Percentiles rank a stretch among this genome's conserved stretches.
Conservation (phyloP, 2,329 filamentous ascomycete genomes). For the Didymella pomorum region DNA sequence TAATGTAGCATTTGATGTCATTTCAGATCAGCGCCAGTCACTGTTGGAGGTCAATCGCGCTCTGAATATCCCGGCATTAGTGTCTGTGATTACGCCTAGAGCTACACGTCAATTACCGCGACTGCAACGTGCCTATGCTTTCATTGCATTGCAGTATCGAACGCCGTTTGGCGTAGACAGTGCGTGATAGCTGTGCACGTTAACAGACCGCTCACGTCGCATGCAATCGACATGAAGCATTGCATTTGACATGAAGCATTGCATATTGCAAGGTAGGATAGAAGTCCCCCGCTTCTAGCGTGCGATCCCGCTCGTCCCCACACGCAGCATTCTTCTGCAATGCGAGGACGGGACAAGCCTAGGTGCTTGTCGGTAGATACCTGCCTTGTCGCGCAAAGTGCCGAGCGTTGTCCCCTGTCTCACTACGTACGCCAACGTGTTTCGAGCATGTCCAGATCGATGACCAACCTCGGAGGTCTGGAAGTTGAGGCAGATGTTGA, state of each 20-base stretch:
- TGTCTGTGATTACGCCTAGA: background rate
- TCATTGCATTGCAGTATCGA: background rate
- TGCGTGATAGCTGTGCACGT: background rate
- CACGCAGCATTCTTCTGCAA: background rate
- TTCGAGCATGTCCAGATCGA: background rate
- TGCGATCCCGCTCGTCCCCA: background rate
- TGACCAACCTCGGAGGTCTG: constrained; percentile 14
- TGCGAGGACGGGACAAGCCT: background rate
- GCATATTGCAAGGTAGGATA: background rate
- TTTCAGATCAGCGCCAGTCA: background rate
- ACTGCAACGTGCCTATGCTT: background rate
- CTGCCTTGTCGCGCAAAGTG: background rate
- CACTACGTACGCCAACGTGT: background rate
- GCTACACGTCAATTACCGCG: background rate
- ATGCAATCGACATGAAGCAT: background rate
- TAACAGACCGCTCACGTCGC: background rate
- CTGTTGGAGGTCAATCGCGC: background rate
- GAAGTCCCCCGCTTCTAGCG: background rate
- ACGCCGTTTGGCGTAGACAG: background rate
- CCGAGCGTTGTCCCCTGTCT: background rate
- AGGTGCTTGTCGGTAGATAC: background rate
- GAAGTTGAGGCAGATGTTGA: constrained; percentile 12
- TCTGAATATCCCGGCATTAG: background rate
- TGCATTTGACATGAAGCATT: background rate
- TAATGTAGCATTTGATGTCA: background rate